A percentile compares a stretch with the other conserved stretches of the same genome.
phyloP scores from a whole-genome alignment of 306 rosid genomes.

The Gastrolobium villosum region DNA sequence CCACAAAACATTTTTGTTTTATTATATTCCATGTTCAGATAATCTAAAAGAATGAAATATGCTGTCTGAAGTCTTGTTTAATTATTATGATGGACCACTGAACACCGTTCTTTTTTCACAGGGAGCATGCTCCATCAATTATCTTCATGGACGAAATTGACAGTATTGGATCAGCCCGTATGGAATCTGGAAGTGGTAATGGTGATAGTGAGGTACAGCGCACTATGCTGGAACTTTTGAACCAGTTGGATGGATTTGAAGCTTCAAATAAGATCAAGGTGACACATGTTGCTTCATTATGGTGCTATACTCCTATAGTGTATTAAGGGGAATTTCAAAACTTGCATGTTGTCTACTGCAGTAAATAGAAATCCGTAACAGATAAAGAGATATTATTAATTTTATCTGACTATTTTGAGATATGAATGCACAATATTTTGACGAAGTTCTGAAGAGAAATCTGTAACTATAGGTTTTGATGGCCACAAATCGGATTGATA shows the following conservation, averaged over 20 bases:
- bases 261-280: constrained; percentile 99
- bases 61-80: constrained; percentile 16
- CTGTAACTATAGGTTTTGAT: constrained; percentile 78
- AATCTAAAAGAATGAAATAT: constrained; percentile 3
- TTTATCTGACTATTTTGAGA: not conserved
- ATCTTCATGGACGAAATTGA: constrained; percentile 99
- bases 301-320: constrained; percentile 8
- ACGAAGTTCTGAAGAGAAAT: constrained; percentile 42
- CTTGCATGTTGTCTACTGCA: not conserved
- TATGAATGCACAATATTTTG: not conserved
- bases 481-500: constrained; percentile 99
- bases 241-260: constrained; percentile 99
- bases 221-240: constrained; percentile 99
- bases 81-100: not conserved
- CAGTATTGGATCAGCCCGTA: constrained; percentile 98
- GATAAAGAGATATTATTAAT: not conserved
- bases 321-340: not conserved
- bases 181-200: constrained; percentile 99
- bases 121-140: constrained; percentile 99
- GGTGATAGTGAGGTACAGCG: constrained; percentile 99
- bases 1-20: not conserved
- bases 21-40: not conserved
- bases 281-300: constrained; percentile 7
- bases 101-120: constrained; percentile 38
- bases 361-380: constrained; percentile 2